Conservation (phyloP, 306 rosid species). For the Ormosia semicastrata region DNA sequence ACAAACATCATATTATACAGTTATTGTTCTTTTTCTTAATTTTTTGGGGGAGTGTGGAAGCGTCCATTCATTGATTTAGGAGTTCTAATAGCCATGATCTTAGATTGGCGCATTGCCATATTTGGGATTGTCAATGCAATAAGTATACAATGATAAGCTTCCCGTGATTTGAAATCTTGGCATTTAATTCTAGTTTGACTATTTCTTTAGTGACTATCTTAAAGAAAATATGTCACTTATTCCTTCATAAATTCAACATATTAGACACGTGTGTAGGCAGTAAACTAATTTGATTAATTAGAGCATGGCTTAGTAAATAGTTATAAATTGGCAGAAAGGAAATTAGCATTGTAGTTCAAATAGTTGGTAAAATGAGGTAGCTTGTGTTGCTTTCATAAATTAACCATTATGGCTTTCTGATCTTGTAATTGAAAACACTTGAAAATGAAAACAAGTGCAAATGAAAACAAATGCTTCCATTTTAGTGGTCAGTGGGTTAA, state of each 20-base stretch:
- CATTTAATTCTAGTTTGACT: too few relatives aligned
- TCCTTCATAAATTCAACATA: too few relatives aligned
- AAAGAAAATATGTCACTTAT: too few relatives aligned
- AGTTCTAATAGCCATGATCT: conserved; percentile 2
- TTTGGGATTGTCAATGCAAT: too few relatives aligned
- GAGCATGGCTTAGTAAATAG: too few relatives aligned
- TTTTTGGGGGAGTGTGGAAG: background rate
- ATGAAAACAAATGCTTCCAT: background rate
- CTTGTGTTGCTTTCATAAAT: conserved; percentile 3
- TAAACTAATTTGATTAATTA: too few relatives aligned
- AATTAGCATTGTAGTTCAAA: background rate
- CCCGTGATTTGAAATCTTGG: too few relatives aligned
- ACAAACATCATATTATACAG: background rate
- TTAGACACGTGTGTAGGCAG: too few relatives aligned
- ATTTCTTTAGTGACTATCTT: too few relatives aligned
- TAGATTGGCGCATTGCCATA: too few relatives aligned
- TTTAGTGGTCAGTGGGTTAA: background rate
- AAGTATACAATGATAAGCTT: too few relatives aligned
- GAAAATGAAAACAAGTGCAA: background rate
- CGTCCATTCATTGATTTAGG: background rate
- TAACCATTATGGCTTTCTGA: background rate
- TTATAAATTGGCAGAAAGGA: too few relatives aligned
- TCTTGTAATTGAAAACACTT: background rate
- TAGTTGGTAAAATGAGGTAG: conserved; percentile 1
- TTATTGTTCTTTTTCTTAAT: background rate